Evolutionary conservation across 345 rosid species (phyloP).

Genomic region (Leavenworthia alabamica): DNA sequence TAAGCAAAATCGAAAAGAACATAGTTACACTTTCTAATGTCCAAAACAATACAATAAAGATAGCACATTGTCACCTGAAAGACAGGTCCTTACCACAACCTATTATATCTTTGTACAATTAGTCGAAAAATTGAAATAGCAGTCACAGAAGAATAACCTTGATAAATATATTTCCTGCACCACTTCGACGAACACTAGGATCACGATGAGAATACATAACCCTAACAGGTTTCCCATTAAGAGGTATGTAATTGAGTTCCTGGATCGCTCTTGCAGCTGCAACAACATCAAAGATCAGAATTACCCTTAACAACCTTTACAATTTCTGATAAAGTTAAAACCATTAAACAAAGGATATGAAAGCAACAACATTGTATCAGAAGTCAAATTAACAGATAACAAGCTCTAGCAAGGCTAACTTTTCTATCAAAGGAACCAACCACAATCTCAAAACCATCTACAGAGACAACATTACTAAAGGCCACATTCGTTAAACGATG

Average conservation of each 20-base stretch:
- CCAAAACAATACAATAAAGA: background rate
- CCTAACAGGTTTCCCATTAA: slow-evolving; percentile 73
- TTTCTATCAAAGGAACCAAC: background rate
- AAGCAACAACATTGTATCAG: too few species aligned
- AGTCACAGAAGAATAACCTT: slow-evolving; percentile 44
- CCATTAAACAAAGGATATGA: too few species aligned
- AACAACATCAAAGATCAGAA: background rate
- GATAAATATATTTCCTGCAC: slow-evolving; percentile 89
- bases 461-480: background rate
- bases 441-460: background rate
- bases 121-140: background rate
- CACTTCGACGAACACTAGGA: slow-evolving; percentile 73
- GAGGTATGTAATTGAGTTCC: slow-evolving; percentile 60
- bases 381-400: too few species aligned
- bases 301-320: background rate
- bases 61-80: background rate
- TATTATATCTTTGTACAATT: background rate
- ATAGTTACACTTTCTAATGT: background rate
- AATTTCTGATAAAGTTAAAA: background rate
- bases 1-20: background rate
- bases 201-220: slow-evolving; percentile 84
- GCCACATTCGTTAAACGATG: background rate
- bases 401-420: too few species aligned
- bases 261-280: slow-evolving; percentile 90
- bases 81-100: background rate